Base-by-base conservation (phyloP, 306 rosid species). In the Notholithocarpus densiflorus region DNA sequence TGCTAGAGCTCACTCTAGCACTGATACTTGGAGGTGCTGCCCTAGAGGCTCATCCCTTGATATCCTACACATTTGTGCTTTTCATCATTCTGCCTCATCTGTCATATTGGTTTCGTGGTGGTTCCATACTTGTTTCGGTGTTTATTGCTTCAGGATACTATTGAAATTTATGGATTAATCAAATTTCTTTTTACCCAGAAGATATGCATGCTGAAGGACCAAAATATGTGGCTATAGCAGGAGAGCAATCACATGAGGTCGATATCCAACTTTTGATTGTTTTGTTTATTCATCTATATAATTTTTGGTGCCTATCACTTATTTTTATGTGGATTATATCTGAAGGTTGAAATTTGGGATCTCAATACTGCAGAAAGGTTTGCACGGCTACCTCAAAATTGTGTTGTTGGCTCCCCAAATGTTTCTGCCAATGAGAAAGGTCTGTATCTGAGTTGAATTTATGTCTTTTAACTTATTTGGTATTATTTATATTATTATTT, bases 321-420 rank as follows among this genome's bases (percentile, higher is more conserved):
- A 81, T 19, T 74, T 77, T 75, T 75, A 54, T 77, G 79, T 55
- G 81, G 14, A 76, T 86, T 68, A 59, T 70, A 75, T 82, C 24
- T 61, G 20, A 85, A 95, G 99, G 96, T 93, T 85, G 98, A 90
- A 82, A 85, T 95, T 83, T 95, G 98, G 99, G 99, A 95, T 89
- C 94, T 93, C 56, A 88, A 84, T 82, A 84, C 96, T 23, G 90
- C 86, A 74, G 88, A 92, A 79, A 91, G 83, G 89, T 79, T 84
- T 76, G 82, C 74, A 32, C 88, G 55, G 37, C 83, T 95, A 40
- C 90, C 96, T 85, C 80, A 88, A 75, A 87, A 76, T 75, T 71
- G 71, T 54, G 56, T 56, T 27, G 68, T 73, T 81, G 85, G 85
- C 81, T 80, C 87, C 68, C 72, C 85, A 43, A 85, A 40, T 55